Evolutionary conservation across 2,329 filamentous ascomycete species (phyloP).

Genomic region (Capronia epimyces): DNA sequence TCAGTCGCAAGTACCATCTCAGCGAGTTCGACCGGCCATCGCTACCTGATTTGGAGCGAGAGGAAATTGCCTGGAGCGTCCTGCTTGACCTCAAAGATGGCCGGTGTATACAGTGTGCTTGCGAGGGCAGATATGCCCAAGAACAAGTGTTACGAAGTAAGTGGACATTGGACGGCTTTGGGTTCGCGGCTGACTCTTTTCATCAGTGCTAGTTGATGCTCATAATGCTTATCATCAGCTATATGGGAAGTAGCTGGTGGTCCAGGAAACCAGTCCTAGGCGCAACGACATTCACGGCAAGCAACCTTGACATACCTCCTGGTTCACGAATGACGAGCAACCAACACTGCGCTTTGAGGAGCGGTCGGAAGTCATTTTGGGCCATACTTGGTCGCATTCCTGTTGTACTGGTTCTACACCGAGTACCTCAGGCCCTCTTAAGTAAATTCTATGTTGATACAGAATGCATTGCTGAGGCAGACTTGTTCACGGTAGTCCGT

Average conservation of each 20-base stretch:
- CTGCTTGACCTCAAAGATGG: constrained; percentile 59
- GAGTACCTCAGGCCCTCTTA: not conserved
- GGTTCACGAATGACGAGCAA: constrained; percentile 14
- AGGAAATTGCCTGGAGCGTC: constrained; percentile 86
- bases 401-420: not conserved
- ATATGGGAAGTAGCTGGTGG: constrained; percentile 18
- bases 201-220: constrained; percentile 40
- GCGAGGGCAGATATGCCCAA: constrained; percentile 53
- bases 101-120: constrained; percentile 58
- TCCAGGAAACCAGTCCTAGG: constrained; percentile 5
- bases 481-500: not conserved
- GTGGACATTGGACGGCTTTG: constrained; percentile 23
- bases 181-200: not conserved
- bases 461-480: not conserved
- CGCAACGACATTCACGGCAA: constrained; percentile 5
- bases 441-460: not conserved
- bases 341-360: constrained; percentile 13
- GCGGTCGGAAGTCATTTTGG: constrained; percentile 9
- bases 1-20: constrained; percentile 76
- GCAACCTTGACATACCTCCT: constrained; percentile 9
- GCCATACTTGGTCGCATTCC: not conserved
- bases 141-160: constrained; percentile 48
- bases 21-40: constrained; percentile 75
- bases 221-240: constrained; percentile 34
- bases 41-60: constrained; percentile 80